phyloP scores from a whole-genome alignment of 805 yeast genomes.

The Suhomyces pyralidae region DNA sequence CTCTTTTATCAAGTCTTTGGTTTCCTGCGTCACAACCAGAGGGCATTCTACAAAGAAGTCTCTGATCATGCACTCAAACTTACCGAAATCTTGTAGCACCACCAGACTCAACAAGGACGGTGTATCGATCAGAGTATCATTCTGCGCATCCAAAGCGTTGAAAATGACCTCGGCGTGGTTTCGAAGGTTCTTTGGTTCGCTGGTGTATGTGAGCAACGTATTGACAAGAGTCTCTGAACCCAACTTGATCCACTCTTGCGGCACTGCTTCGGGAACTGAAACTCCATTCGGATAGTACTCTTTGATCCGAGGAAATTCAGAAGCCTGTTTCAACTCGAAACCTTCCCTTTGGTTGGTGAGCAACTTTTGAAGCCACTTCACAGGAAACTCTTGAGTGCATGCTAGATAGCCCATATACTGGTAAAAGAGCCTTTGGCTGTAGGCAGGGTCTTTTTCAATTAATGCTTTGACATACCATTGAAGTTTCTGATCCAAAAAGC shows the following conservation, averaged over 20 bases:
- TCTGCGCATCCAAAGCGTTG: background rate
- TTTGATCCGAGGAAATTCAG: background rate
- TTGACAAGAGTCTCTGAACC: background rate
- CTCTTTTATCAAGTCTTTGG: background rate
- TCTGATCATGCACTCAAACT: background rate
- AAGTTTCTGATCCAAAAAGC: background rate
- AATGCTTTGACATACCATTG: background rate
- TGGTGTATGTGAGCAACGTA: background rate
- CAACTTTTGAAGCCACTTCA: conserved; percentile 3
- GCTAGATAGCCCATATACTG: conserved; percentile 7
- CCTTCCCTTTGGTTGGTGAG: background rate
- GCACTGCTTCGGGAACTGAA: background rate
- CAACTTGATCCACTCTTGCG: background rate
- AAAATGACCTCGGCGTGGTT: background rate
- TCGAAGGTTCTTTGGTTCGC: background rate
- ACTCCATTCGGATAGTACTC: background rate
- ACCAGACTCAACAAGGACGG: background rate
- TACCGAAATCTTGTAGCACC: background rate
- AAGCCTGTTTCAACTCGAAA: background rate
- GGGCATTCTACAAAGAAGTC: background rate
- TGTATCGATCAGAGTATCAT: background rate
- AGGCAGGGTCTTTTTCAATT: background rate
- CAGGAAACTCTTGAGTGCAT: conserved; percentile 5
- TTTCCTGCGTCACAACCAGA: background rate
- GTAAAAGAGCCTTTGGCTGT: background rate